These are phyloP conservation scores for Schoenoplectus triqueter DNA, from an alignment of 202 grass and related monocot species.

Conservation along the genomic window DNA sequence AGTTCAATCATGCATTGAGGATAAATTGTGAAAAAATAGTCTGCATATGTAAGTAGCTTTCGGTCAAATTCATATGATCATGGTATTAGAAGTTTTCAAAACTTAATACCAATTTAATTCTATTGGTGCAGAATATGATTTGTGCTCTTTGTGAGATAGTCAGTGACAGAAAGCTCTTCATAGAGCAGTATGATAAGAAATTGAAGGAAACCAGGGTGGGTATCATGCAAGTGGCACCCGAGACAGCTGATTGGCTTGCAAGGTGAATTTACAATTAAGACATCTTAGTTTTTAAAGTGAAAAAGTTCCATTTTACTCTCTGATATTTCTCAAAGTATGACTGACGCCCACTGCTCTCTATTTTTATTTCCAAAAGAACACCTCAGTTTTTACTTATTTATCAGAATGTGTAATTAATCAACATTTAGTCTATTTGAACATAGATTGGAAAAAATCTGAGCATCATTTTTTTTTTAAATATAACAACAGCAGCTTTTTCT, in stretches of 20 bases:
- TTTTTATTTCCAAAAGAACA: background rate
- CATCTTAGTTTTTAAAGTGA: slow-evolving; percentile 32
- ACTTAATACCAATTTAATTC: slow-evolving; percentile 28
- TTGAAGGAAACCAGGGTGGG: slow-evolving; percentile 76
- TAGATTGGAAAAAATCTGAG: background rate
- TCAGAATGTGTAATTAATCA: background rate
- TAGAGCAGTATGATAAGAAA: slow-evolving; percentile 71
- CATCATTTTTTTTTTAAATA: background rate
- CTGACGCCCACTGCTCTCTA: background rate
- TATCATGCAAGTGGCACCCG: slow-evolving; percentile 81
- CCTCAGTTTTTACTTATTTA: background rate
- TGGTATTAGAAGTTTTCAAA: background rate
- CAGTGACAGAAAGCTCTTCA: slow-evolving; percentile 73
- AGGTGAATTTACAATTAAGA: slow-evolving; percentile 50
- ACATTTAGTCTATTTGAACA: slow-evolving; percentile 13
- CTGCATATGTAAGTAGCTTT: slow-evolving; percentile 21
- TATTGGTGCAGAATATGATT: slow-evolving; percentile 75
- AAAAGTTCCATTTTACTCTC: background rate
- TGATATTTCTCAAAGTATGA: background rate
- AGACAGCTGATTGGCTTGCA: slow-evolving; percentile 84
- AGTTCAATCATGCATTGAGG: slow-evolving; percentile 6
- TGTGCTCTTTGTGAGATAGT: slow-evolving; percentile 79
- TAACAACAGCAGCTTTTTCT: background rate
- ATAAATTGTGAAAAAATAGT: slow-evolving; percentile 21
- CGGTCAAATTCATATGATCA: background rate